phyloP scores from a whole-genome alignment of 352 stramenopile species.

The Elongisporangium anandrum region DNA sequence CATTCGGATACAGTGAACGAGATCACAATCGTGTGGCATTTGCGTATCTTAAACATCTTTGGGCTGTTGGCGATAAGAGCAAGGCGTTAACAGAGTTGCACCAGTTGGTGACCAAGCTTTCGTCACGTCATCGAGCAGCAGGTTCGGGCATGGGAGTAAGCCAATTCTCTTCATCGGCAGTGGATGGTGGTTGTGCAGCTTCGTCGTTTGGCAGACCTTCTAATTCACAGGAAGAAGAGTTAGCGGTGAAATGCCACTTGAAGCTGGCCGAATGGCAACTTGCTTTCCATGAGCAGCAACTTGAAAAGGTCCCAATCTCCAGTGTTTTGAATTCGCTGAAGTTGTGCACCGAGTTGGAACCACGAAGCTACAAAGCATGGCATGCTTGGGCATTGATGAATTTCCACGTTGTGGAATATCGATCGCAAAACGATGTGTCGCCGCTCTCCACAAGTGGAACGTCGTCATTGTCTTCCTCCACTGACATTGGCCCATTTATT shows the following conservation, averaged over 20 bases:
- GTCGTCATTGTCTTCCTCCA: constrained; percentile 12
- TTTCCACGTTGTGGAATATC: constrained; percentile 94
- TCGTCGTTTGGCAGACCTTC: constrained; percentile 15
- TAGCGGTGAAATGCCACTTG: constrained; percentile 81
- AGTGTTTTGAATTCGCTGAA: constrained; percentile 64
- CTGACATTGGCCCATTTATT: constrained; percentile 49
- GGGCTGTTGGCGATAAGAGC: constrained; percentile 84
- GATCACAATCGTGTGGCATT: constrained; percentile 92
- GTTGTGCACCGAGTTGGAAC: constrained; percentile 66
- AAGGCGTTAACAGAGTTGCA: constrained; percentile 87
- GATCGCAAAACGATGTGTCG: constrained; percentile 39
- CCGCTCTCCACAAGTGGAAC: constrained; percentile 17
- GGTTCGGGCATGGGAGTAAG: background rate
- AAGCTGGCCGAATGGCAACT: constrained; percentile 86
- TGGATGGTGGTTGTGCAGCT: constrained; percentile 6
- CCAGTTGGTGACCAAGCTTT: constrained; percentile 76
- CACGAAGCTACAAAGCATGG: constrained; percentile 88
- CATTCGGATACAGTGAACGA: constrained; percentile 76
- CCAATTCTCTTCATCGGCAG: background rate
- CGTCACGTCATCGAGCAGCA: constrained; percentile 27
- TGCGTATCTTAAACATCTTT: constrained; percentile 95
- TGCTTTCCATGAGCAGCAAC: constrained; percentile 73
- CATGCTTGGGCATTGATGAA: constrained; percentile 97
- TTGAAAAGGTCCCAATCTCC: constrained; percentile 71
- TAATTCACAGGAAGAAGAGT: constrained; percentile 55